Percentiles rank a stretch among this genome's conserved stretches.
Conservation (phyloP, 1,284 basidiomycete species). For the Tetrapyrgos nigripes region DNA sequence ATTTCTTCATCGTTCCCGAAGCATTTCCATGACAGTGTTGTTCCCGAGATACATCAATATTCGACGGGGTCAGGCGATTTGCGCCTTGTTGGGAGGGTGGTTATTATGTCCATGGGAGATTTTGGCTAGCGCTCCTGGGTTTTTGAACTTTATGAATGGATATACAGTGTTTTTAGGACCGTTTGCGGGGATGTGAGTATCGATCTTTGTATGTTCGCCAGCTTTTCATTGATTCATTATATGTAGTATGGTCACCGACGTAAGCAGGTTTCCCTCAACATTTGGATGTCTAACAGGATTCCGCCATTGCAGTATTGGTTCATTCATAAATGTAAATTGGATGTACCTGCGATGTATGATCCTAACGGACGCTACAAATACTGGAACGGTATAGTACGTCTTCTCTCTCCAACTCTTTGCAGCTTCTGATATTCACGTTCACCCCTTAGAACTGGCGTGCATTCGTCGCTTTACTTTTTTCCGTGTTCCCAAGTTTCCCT, state of each 20-base stretch:
- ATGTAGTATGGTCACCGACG: slow-evolving; percentile 70
- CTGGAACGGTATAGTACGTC: slow-evolving; percentile 64
- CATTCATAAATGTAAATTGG: slow-evolving; percentile 65
- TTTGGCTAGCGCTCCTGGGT: slow-evolving; percentile 55
- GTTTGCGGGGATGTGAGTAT: slow-evolving; percentile 66
- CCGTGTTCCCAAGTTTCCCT: slow-evolving; percentile 70
- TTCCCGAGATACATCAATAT: slow-evolving; percentile 79
- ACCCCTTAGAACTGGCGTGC: slow-evolving; percentile 73
- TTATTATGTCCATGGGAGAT: slow-evolving; percentile 66
- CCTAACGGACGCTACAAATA: slow-evolving; percentile 71
- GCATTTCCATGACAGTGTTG: no score
- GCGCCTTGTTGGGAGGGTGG: slow-evolving; percentile 76
- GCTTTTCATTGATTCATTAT: not conserved
- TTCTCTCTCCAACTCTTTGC: slow-evolving; percentile 2
- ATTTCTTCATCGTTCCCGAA: no score
- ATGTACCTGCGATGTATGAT: slow-evolving; percentile 76
- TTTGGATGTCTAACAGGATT: not conserved
- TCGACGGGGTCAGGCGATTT: slow-evolving; percentile 74
- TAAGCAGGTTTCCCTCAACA: slow-evolving; percentile 37
- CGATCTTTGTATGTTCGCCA: not conserved
- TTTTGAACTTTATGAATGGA: slow-evolving; percentile 67
- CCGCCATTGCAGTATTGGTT: slow-evolving; percentile 63
- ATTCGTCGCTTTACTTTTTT: slow-evolving; percentile 63
- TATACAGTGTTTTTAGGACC: slow-evolving; percentile 79
- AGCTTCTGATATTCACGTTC: slow-evolving; percentile 1